Evolutionary conservation across 805 yeast species (phyloP).

Genomic region (Lipomyces mesembrius): DNA sequence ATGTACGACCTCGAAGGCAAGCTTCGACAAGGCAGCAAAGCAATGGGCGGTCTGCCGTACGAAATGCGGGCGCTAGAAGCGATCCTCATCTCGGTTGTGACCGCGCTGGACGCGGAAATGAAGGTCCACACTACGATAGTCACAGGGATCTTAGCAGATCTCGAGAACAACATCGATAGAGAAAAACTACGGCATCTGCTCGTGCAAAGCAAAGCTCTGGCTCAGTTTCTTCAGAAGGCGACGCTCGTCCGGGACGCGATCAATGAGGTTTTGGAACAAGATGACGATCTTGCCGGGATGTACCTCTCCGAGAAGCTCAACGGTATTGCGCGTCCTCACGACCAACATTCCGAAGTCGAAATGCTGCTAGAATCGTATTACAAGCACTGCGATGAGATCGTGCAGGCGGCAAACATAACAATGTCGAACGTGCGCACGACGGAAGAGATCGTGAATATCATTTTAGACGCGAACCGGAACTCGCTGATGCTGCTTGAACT

Average conservation of each 20-base stretch:
- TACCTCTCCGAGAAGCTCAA: conserved; percentile 67
- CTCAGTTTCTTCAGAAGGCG: conserved; percentile 84
- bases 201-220: conserved; percentile 81
- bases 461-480: conserved; percentile 91
- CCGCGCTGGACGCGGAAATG: conserved; percentile 83
- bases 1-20: conserved; percentile 79
- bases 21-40: conserved; percentile 51
- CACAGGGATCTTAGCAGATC: conserved; percentile 69
- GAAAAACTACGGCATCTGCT: conserved; percentile 76
- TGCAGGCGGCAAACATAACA: conserved; percentile 80
- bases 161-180: conserved; percentile 82
- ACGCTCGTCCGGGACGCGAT: conserved; percentile 78
- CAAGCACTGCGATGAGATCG: conserved; percentile 89
- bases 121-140: conserved; percentile 79
- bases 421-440: conserved; percentile 86
- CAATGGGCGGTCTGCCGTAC: conserved; percentile 65
- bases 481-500: conserved; percentile 84
- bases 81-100: conserved; percentile 76
- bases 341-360: conserved; percentile 82
- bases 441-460: conserved; percentile 92
- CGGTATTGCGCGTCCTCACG: conserved; percentile 51
- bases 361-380: conserved; percentile 88
- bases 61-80: conserved; percentile 92
- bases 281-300: conserved; percentile 81
- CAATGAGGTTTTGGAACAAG: conserved; percentile 84